Base-by-base conservation (phyloP, 495 filamentous ascomycete species). In the Penicillium steckii region DNA sequence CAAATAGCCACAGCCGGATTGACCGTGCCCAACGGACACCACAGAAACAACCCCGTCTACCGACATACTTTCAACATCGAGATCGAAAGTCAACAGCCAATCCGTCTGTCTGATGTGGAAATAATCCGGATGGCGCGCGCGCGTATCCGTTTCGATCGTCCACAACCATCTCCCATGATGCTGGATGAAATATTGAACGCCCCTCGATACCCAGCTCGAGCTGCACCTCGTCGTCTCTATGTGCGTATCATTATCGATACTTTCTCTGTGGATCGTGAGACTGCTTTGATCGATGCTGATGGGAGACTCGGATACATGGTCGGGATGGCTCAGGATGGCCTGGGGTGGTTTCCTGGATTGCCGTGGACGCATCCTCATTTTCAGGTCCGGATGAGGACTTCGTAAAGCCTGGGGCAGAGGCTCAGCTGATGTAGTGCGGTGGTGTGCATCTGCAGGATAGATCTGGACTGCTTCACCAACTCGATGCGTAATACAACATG, bases 321-420 rank as follows among this genome's bases (percentile, higher is more conserved):
- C 7, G 26, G 48, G 2, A 57, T 57, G 48, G 44, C 37, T 30
- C 15, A 21, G 1, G 54, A 52, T 13, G 54, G 48, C 7, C 10
- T 52, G 15, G 54, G 48, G 4, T 57, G 54, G 48, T 52, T 57
- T 5, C 21, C 37, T 5, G 48, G 43, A 0, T 13, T 57, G 25
- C 54, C 54, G 10, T 57, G 44, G 33, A 9, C 6, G 12, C 35
- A 48, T 12, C 19, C 7, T 18, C 35, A 52, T 26, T 57, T 57
- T 17, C 26, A 12, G 13, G 45, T 21, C 15, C 26, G n/a, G 26
- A 52, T 42, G 29, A n/a, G n/a, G n/a, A n/a, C n/a, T n/a, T n/a
- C n/a, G n/a, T n/a, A n/a, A n/a, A n/a, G n/a, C n/a, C n/a, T n/a
- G n/a, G n/a, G n/a, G n/a, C n/a, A n/a, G n/a, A n/a, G n/a, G n/a